Base-by-base conservation (phyloP, 331 rosid species). In the Acacia pycnantha region DNA sequence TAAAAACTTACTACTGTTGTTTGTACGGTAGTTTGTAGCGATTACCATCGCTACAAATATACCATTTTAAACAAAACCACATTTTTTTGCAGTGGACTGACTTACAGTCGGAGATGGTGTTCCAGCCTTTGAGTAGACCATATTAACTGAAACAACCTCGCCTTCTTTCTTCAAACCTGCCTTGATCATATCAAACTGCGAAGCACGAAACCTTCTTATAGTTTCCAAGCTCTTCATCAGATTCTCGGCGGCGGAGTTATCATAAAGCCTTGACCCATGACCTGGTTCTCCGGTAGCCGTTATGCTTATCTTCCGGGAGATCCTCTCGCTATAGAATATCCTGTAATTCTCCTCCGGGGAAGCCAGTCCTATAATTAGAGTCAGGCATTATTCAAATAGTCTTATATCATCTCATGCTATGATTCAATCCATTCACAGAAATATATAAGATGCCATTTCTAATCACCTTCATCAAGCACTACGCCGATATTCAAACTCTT, bases 261-360 rank as follows among this genome's bases (percentile, higher is more conserved):
- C 98, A 84, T 90, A 95, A 44, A 95, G 97, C 91, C 89, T 93
- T 14, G 98, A 90, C 19, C 98, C 98, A 84, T 93, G 98, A 4
- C 98, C 98, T 0, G 98, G 99, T 12, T 91, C 91, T 37, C 98
- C 98, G n/a, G 82, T 79, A 4, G 96, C 93, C 86, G 88, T 95
- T 67, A 95, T 95, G 65, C 84, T 85, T 87, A 92, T 11, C 98
- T 94, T 91, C 98, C 92, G 84, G 0, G 98, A 93, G 19, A 88
- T 69, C 90, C 91, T 92, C 90, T 95, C 98, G 0, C 90, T 92
- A 77, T 88, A 92, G 79, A 93, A 95, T 3, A 80, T 88, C 89
- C 94, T 87, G 84, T 91, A 95, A 18, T 87, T 68, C 77, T 84
- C 93, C 62, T 71, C 70, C 4, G 90, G 86, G 3, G 98, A 95